These are phyloP conservation scores for Hippophae gyantsensis DNA, from an alignment of 306 rosid species.

Conservation along the genomic window DNA sequence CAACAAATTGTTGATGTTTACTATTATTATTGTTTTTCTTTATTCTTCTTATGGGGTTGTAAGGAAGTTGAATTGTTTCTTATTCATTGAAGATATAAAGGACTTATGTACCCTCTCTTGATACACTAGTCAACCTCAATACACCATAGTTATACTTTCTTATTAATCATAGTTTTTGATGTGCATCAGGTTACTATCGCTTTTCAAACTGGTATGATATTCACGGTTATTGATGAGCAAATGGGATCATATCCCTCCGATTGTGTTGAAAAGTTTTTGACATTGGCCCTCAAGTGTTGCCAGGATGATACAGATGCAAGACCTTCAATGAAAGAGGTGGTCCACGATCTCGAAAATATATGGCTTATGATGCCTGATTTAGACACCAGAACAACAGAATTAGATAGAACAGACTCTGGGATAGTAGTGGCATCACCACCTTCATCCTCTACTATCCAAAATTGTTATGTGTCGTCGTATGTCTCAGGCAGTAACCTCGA, in stretches of 20 bases:
- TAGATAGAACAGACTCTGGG: conserved; percentile 24
- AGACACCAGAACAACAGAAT: conserved; percentile 32
- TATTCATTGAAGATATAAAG: too few species aligned
- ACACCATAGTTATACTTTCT: too few species aligned
- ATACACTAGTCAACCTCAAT: too few species aligned
- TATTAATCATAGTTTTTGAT: too few species aligned
- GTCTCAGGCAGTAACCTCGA: conserved; percentile 48
- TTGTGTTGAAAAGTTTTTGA: conserved; percentile 40
- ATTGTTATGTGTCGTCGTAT: conserved; percentile 25
- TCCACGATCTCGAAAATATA: conserved; percentile 57
- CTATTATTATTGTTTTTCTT: too few species aligned
- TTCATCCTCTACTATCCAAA: conserved; percentile 19
- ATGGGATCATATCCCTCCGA: conserved; percentile 50
- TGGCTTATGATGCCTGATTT: conserved; percentile 41
- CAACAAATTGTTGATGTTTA: too few species aligned
- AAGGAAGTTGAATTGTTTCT: too few species aligned
- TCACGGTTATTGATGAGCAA: conserved; percentile 43
- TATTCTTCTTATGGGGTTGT: too few species aligned
- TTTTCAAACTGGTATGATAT: conserved; percentile 30
- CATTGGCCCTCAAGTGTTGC: conserved; percentile 60
- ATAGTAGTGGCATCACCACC: conserved; percentile 26
- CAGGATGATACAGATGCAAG: conserved; percentile 43
- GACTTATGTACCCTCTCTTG: too few species aligned
- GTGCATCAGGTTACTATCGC: conserved; percentile 46
- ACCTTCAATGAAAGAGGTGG: conserved; percentile 63